Percentiles rank a stretch among this genome's conserved stretches.
phyloP scores from a whole-genome alignment of 208 protist genomes.

The Leptomonas pyrrhocoris region DNA sequence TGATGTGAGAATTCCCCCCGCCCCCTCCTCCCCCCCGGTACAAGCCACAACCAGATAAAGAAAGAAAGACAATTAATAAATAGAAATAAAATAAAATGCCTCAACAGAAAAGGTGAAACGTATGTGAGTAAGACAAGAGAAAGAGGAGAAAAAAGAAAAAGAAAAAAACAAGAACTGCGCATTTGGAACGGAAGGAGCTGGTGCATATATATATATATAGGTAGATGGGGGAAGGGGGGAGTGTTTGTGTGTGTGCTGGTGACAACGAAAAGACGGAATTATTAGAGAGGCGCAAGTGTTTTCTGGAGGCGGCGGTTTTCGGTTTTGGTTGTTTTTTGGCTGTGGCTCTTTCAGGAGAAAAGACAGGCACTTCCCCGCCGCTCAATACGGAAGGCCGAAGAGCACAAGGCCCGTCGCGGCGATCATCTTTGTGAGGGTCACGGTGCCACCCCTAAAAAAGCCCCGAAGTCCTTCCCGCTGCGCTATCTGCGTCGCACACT shows the following conservation, averaged over 20 bases:
- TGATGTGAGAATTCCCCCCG: too few relatives aligned
- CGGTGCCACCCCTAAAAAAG: slow-evolving; percentile 71
- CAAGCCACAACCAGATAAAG: too few relatives aligned
- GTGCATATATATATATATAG: too few relatives aligned
- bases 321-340: neutral
- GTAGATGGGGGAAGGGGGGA: too few relatives aligned
- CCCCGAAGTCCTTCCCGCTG: slow-evolving; percentile 63
- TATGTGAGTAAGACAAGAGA: slow-evolving; percentile 11
- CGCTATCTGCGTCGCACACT: slow-evolving; percentile 64
- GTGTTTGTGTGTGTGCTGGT: neutral
- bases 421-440: slow-evolving; percentile 62
- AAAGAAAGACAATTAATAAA: slow-evolving; percentile 6
- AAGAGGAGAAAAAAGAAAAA: slow-evolving; percentile 17
- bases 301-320: neutral
- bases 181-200: neutral
- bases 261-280: too few relatives aligned
- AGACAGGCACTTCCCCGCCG: neutral
- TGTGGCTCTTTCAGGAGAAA: neutral
- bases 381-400: slow-evolving; percentile 39
- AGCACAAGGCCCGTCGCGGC: slow-evolving; percentile 48
- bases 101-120: slow-evolving; percentile 3
- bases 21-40: too few relatives aligned
- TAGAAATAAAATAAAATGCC: neutral
- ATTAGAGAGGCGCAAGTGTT: too few relatives aligned
- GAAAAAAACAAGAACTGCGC: slow-evolving; percentile 10